Base-by-base conservation (phyloP, 1,284 basidiomycete genomes). In the Apiotrichum veenhuisii region DNA sequence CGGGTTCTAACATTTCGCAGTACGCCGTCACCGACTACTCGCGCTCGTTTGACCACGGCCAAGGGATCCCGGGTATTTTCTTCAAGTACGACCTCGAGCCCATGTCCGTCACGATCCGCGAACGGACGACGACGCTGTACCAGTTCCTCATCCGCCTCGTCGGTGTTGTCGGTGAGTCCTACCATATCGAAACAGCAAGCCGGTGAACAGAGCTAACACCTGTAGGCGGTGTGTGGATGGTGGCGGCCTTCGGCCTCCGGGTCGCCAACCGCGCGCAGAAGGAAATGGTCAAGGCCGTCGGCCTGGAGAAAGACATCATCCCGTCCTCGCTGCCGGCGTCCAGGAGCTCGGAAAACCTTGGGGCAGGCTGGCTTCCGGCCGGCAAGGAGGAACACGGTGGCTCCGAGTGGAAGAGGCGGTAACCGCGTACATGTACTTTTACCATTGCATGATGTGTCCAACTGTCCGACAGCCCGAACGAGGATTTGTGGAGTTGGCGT, bases 71-170 rank as follows among this genome's bases (percentile, higher is more conserved):
- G 20, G 91, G 91, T 18, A 93, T 95, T 69, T 95, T 93, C 81
- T 93, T 95, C 86, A 94, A 95, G 74, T 97, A 92, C 72, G 95
- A 98, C 62, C 79, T 98, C 27, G 95, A 98, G 71, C 91, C 93
- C 1, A 83, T 98, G 75, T 82, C 84, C 12, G 82, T 98, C 64
- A 88, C 84, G 0, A 85, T 98, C 49, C 83, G 87, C 62, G 91
- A 97, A 75, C 84, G 92, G 10, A 95, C 92, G 2, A 92, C 88
- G 0, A 80, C 84, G 0, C 77, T 98, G 45, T 72, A 87, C 2
- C 87, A 93, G 63, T 84, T 98, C 63, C 72, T 97, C 61, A 89
- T 97, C 55, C 82, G 93, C 70, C 83, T 81, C 10, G 81, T 68
- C 2, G 67, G 63, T 11, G 61, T 69, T 0, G 69, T 74, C 30